A percentile compares a stretch with the other conserved stretches of the same genome.
phyloP scores from a whole-genome alignment of 176 grass and related monocot genomes.

The Cenchrus purpureus region DNA sequence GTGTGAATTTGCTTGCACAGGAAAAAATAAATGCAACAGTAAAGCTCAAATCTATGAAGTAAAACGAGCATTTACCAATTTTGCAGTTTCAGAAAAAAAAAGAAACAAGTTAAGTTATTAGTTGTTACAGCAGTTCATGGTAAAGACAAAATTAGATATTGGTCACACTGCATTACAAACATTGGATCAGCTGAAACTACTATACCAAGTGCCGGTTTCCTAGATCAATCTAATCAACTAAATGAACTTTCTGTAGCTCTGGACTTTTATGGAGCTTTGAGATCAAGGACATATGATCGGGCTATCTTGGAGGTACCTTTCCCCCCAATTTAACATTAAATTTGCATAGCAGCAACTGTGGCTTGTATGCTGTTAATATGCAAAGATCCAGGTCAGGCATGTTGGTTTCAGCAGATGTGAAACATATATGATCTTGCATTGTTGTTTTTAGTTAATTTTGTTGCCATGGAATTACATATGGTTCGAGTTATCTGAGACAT shows the following conservation, averaged over 20 bases:
- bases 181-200: too few relatives aligned
- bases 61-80: background rate
- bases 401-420: background rate
- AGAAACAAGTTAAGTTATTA: background rate
- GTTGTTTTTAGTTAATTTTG: background rate
- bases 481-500: background rate
- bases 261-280: constrained; percentile 94
- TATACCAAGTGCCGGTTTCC: too few relatives aligned
- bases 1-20: background rate
- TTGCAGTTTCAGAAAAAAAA: background rate
- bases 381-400: background rate
- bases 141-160: background rate
- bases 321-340: constrained; percentile 7
- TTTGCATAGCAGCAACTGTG: background rate
- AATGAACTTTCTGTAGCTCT: constrained; percentile 61
- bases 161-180: too few relatives aligned
- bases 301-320: constrained; percentile 78
- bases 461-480: constrained; percentile 1
- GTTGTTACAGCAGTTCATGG: background rate
- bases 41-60: background rate
- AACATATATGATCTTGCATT: background rate
- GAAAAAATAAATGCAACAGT: background rate
- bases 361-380: background rate
- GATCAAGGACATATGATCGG: constrained; percentile 85
- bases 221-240: too few relatives aligned